phyloP scores from a whole-genome alignment of 192 early-diverging fungal species.

The Entomortierella lignicola region DNA sequence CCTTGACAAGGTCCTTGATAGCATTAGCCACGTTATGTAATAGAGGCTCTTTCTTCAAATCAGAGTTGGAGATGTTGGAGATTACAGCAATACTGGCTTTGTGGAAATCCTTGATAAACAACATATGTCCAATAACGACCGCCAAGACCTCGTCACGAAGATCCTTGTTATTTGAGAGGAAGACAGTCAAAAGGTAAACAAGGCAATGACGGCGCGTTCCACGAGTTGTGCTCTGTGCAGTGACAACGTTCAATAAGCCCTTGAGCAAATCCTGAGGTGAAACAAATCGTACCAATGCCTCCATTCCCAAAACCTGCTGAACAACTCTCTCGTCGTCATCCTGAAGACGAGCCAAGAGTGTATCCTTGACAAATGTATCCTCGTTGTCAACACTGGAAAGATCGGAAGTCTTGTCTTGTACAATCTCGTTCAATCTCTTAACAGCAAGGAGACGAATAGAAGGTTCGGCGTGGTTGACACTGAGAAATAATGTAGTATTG shows the following conservation, averaged over 20 bases:
- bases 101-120: conserved; percentile 46
- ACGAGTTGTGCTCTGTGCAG: conserved; percentile 12
- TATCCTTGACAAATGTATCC: conserved; percentile 59
- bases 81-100: conserved; percentile 44
- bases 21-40: conserved; percentile 29
- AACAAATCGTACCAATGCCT: conserved; percentile 27
- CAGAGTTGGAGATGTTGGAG: conserved; percentile 31
- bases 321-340: conserved; percentile 65
- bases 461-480: conserved; percentile 78
- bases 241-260: conserved; percentile 36
- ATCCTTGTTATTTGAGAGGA: conserved; percentile 44
- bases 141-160: conserved; percentile 47
- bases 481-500: conserved; percentile 84
- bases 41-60: conserved; percentile 33
- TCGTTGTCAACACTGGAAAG: conserved; percentile 26
- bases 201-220: conserved; percentile 34
- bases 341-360: conserved; percentile 60
- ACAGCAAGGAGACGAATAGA: conserved; percentile 78
- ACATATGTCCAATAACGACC: conserved; percentile 50
- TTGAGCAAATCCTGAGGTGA: conserved; percentile 35
- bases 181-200: conserved; percentile 44
- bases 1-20: conserved; percentile 35
- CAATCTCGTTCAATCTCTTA: conserved; percentile 70
- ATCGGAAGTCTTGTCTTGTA: conserved; percentile 55
- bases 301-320: conserved; percentile 53